Conservation (phyloP, 148 eudicot genomes). For the Camellia sinensis region DNA sequence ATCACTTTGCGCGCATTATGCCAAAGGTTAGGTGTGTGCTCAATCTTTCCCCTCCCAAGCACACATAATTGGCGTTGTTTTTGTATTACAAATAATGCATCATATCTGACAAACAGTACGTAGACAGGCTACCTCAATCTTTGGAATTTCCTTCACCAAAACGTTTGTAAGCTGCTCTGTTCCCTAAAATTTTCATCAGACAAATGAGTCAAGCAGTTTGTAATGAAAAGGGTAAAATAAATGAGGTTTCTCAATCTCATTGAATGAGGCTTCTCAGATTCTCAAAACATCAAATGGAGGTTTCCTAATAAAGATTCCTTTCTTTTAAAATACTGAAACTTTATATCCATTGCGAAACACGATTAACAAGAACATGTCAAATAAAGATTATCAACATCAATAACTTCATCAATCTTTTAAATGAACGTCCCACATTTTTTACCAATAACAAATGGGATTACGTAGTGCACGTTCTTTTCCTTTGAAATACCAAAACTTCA, state of each 20-base stretch:
- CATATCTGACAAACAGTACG: background rate
- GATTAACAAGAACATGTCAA: too few relatives aligned
- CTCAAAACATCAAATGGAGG: background rate
- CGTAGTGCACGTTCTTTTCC: too few relatives aligned
- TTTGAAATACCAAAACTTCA: background rate
- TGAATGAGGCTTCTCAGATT: background rate
- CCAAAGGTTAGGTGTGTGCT: too few relatives aligned
- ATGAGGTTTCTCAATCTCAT: background rate
- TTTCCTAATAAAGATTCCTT: background rate
- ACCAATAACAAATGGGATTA: too few relatives aligned
- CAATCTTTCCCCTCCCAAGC: too few relatives aligned
- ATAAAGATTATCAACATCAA: too few relatives aligned
- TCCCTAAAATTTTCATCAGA: conserved; percentile 36
- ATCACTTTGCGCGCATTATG: too few relatives aligned
- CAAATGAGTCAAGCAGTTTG: conserved; percentile 2
- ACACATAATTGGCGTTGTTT: too few relatives aligned
- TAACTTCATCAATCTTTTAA: too few relatives aligned
- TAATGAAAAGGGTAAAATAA: too few relatives aligned
- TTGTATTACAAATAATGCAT: background rate
- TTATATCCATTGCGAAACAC: background rate
- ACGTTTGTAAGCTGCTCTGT: conserved; percentile 50
- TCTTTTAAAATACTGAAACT: background rate
- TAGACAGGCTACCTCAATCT: conserved; percentile 47
- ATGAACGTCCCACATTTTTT: too few relatives aligned
- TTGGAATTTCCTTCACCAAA: conserved; percentile 52